Evolutionary conservation across 1,284 basidiomycete species (phyloP).

Genomic region (Ustilago shanxiensis): DNA sequence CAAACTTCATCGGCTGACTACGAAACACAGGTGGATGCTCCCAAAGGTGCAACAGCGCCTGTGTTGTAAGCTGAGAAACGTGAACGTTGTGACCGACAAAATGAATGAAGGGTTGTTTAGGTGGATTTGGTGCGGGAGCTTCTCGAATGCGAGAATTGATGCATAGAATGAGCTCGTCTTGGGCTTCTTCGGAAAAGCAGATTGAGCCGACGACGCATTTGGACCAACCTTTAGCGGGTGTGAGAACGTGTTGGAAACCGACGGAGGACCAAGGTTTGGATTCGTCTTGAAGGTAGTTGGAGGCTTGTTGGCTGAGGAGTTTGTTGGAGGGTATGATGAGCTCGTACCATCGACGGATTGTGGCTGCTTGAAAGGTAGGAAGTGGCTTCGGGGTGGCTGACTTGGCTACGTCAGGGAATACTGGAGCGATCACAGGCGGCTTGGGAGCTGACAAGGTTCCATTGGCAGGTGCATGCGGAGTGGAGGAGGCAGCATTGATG

Average conservation of each 20-base stretch:
- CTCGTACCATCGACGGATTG: constrained; percentile 5
- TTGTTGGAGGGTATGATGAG: background rate
- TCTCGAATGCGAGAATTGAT: background rate
- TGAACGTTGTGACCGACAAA: background rate
- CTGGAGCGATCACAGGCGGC: too few species aligned
- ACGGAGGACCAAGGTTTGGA: constrained; percentile 1
- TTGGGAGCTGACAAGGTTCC: too few species aligned
- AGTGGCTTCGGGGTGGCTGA: background rate
- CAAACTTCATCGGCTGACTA: background rate
- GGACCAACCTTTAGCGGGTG: background rate
- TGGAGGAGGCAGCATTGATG: too few species aligned
- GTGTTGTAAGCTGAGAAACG: background rate
- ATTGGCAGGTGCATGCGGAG: too few species aligned
- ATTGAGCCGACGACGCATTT: background rate
- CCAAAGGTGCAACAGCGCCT: background rate
- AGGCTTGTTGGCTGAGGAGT: background rate
- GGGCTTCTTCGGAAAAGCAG: background rate
- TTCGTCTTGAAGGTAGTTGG: background rate
- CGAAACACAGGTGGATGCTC: background rate
- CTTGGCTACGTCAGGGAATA: too few species aligned
- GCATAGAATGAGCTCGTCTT: constrained; percentile 8
- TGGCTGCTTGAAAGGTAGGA: too few species aligned
- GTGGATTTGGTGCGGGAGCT: background rate
- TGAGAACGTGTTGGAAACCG: constrained; percentile 4
- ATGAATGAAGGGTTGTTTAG: background rate